Evolutionary conservation across 331 rosid species (phyloP), one percentile per base, ranked within the genome.

Genomic region (Prunus yedoensis): DNA sequence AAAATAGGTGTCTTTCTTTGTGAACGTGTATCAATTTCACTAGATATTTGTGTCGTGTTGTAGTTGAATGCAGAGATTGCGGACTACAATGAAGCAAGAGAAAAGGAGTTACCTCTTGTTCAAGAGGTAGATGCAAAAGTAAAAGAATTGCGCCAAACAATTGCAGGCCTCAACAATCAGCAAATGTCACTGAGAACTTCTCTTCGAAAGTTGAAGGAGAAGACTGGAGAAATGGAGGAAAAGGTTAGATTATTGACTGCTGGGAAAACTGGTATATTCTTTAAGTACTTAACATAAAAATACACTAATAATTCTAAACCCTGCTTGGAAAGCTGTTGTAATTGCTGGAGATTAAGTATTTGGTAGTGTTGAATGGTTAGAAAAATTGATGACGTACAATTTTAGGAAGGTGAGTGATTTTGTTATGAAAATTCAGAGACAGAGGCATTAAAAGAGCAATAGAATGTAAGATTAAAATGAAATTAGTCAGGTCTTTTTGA

Each of bases 101-200:
- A 87, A 77, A 86, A 66, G 80, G 97, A 94, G 77, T 71, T 87
- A 77, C 89, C 96, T 67, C 86, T 85, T 73, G 85, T 87, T 82
- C 91, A 94, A 77, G 97, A 91, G 77, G 88, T 82, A 38, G 96
- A 89, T 45, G 77, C 79, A 12, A 87, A 87, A 58, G 97, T 94
- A 52, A 92, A 83, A 75, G 96, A 94, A 77, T 46, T 91, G 63
- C 91, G 75, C 60, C 96, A 89, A 68, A 87, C 84, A 47, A 87
- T 94, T 76, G 86, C 76, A 12, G 78, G 81, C 76, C 92, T 91
- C 47, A 94, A 94, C 83, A 86, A 80, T 60, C 82, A 89, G 4
- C 98, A 94, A 79, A 57, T 79, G 77, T 82, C 94, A 0, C 51
- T 91, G 84, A 89, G 92, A 80, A 74, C 84, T 81, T 66, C 87